These are phyloP conservation scores for Fraxinus sp. DNA, from an alignment of 305 asterid genomes.

Conservation along the genomic window DNA sequence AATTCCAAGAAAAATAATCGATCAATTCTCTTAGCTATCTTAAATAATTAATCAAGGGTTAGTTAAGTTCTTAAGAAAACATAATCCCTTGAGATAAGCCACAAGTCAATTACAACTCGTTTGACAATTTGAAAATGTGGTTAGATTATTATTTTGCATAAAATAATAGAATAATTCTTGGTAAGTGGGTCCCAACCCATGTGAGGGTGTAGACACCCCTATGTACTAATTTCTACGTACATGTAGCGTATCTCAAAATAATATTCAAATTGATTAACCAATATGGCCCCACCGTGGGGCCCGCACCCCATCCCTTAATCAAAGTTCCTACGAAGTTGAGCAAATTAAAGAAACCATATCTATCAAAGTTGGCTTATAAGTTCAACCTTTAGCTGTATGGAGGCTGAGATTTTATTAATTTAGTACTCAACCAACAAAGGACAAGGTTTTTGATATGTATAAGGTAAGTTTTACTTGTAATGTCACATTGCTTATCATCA, in stretches of 20 bases:
- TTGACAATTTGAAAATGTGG: neutral
- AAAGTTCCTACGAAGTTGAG: neutral
- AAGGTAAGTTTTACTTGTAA: neutral
- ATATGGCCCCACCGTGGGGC: neutral
- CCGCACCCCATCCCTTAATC: neutral
- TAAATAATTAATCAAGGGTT: neutral
- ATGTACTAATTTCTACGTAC: no score
- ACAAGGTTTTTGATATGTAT: neutral
- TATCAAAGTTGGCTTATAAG: neutral
- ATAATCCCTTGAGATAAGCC: neutral
- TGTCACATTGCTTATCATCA: neutral
- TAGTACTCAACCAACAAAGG: neutral
- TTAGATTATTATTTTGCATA: neutral
- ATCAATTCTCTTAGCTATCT: neutral
- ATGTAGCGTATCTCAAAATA: no score
- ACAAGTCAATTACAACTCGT: neutral
- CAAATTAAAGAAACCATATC: neutral
- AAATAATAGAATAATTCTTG: neutral
- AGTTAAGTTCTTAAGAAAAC: neutral
- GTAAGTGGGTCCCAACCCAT: no score
- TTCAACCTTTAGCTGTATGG: neutral
- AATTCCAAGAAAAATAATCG: neutral
- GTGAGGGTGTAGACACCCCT: no score
- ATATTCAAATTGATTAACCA: neutral
- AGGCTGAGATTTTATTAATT: neutral